Base-by-base conservation (phyloP, 495 filamentous ascomycete species). In the Daldinia concentrica region DNA sequence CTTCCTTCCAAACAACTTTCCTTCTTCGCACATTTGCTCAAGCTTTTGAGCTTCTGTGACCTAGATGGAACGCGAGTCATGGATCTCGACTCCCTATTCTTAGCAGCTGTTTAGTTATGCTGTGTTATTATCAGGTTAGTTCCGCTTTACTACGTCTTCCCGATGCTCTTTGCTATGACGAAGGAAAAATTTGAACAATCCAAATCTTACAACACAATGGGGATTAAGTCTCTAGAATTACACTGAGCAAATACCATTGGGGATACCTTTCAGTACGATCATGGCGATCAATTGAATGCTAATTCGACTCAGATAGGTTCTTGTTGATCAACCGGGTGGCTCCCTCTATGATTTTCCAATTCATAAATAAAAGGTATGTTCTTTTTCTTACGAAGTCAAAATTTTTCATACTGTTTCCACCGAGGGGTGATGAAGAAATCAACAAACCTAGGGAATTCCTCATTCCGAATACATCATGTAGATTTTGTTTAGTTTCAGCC, bases 401-500 rank as follows among this genome's bases (percentile, higher is more conserved):
- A 58, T 19, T 22, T 8, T 51, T 12, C 34, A 29, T 11, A 36
- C 17, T 14, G 19, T 57, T 34, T 57, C 66, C 34, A 64, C 19
- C 37, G 74, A 74, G 72, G 95, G 91, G 95, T 97, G 93, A 97
- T 89, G 80, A 87, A 86, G 83, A 84, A 86, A 94, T 90, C 90
- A 84, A 78, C 70, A 89, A 88, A 76, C 75, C 90, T 89, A 93
- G 92, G 71, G 94, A 92, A 97, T 97, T 97, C 94, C 94, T 97
- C 94, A 90, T 91, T 86, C 94, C 87, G 90, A 97, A 96, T 83
- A 88, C 80, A 89, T 78, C 76, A 90, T 96, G 93, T 95, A 85
- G 93, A 96, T 86, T 86, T 57, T 88, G 89, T 92, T 88, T 86
- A 91, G 93, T 97, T 96, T 97, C 94, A 97, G 93, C 94, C 94